A percentile compares a stretch with the other conserved stretches of the same genome.
Evolutionary conservation across 1,139 yeast genomes (phyloP).

Genomic region (Casaregolazyma lundiana): DNA sequence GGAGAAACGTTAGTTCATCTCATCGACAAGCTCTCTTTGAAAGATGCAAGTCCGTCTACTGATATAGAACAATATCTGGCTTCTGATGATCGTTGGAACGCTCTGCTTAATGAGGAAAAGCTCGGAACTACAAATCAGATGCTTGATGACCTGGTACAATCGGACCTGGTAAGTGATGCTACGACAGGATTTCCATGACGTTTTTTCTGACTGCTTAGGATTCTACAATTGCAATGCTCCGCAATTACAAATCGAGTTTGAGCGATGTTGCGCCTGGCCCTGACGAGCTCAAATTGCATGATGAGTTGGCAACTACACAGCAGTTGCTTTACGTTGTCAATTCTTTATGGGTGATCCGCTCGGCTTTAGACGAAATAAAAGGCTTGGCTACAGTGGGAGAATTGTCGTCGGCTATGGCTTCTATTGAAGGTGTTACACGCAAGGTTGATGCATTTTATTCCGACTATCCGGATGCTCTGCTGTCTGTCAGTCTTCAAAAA

Average conservation of each 20-base stretch:
- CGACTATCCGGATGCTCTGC: slow-evolving; percentile 16
- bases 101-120: slow-evolving; percentile 5
- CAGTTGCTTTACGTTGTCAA: slow-evolving; percentile 18
- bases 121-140: slow-evolving; percentile 31
- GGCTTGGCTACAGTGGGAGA: slow-evolving; percentile 27
- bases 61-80: slow-evolving; percentile 1
- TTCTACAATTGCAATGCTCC: background rate
- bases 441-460: slow-evolving; percentile 21
- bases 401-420: slow-evolving; percentile 23
- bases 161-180: slow-evolving; percentile 2
- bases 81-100: slow-evolving; percentile 3
- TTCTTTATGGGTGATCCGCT: slow-evolving; percentile 28
- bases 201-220: background rate
- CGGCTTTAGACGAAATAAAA: slow-evolving; percentile 28
- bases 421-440: slow-evolving; percentile 22
- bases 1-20: slow-evolving; percentile 9
- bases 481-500: slow-evolving; percentile 16
- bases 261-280: slow-evolving; percentile 7
- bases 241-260: background rate
- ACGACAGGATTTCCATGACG: background rate
- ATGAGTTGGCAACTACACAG: slow-evolving; percentile 6
- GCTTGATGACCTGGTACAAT: slow-evolving; percentile 33
- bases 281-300: slow-evolving; percentile 6
- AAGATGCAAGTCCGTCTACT: background rate
- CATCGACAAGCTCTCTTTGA: slow-evolving; percentile 2